Percentiles rank a stretch among this genome's conserved stretches.
Evolutionary conservation across 208 protist species (phyloP).

Genomic region (Acanthamoeba quina): DNA sequence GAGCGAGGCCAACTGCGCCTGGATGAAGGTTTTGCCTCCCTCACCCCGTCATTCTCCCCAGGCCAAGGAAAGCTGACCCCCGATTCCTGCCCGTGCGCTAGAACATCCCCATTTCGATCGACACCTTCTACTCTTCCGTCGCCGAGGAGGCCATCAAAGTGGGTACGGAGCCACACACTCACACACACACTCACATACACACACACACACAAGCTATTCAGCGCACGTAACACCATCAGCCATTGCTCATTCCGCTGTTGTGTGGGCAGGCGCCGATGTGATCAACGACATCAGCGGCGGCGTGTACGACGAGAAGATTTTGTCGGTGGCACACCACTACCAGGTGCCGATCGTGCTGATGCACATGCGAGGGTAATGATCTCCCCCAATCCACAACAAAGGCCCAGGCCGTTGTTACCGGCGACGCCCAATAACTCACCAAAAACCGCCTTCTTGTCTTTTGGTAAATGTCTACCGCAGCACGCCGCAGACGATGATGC

Average conservation of each 20-base stretch:
- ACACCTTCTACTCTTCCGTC: constrained; percentile 78
- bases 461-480: not conserved
- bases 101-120: constrained; percentile 77
- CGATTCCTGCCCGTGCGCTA: not conserved
- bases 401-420: too few species aligned
- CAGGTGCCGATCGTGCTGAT: constrained; percentile 78
- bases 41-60: not conserved
- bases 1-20: constrained; percentile 56
- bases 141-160: constrained; percentile 69
- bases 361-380: constrained; percentile 73
- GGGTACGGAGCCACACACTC: not conserved
- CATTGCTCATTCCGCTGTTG: not conserved
- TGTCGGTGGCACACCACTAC: constrained; percentile 71
- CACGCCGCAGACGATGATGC: constrained; percentile 66
- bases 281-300: constrained; percentile 85
- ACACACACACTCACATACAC: too few species aligned
- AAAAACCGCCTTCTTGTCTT: not conserved
- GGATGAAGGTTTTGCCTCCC: constrained; percentile 31
- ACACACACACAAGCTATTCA: too few species aligned
- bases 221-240: too few species aligned
- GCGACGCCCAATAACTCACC: not conserved
- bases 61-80: too few species aligned
- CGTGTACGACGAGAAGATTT: constrained; percentile 76
- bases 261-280: constrained; percentile 76
- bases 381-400: not conserved